Percentiles rank a stretch among this genome's conserved stretches.
These are phyloP conservation scores for Cyberlindnera galapagoensis DNA, from an alignment of 805 yeast genomes.

Conservation along the genomic window DNA sequence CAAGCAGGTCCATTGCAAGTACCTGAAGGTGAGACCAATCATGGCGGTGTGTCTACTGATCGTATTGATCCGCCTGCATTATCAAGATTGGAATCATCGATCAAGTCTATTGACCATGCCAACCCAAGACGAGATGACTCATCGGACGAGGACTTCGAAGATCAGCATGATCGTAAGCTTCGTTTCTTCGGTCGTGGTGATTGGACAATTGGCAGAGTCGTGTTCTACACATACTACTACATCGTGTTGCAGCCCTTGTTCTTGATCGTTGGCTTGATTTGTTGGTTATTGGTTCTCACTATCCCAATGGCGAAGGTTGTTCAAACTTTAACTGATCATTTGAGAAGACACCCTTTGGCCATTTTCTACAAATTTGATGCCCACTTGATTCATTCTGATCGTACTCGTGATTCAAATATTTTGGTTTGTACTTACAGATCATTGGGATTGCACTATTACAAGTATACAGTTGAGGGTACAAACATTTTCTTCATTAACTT, in stretches of 20 bases:
- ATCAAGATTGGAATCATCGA: no score
- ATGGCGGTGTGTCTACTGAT: no score
- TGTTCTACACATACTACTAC: constrained; percentile 70
- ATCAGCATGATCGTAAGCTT: constrained; percentile 27
- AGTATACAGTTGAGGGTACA: constrained; percentile 94
- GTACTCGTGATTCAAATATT: constrained; percentile 41
- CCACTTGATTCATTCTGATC: constrained; percentile 18
- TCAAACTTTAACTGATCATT: constrained; percentile 60
- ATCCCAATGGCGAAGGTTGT: constrained; percentile 90
- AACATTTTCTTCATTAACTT: constrained; percentile 87
- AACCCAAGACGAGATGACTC: no score
- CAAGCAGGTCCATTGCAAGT: no score
- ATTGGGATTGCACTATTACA: constrained; percentile 88
- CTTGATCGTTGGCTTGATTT: constrained; percentile 42
- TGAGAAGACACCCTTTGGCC: constrained; percentile 87
- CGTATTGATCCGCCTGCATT: no score
- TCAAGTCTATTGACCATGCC: no score
- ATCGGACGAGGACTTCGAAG: constrained; percentile 15
- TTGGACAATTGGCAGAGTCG: constrained; percentile 80
- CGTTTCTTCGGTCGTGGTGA: constrained; percentile 87
- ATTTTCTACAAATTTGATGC: constrained; percentile 62
- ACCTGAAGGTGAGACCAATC: neutral
- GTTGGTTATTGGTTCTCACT: constrained; percentile 84
- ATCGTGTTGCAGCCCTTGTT: constrained; percentile 63
- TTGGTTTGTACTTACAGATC: constrained; percentile 88